phyloP scores from a whole-genome alignment of 768 basidiomycete species.

The Asterophora lycoperdoides region DNA sequence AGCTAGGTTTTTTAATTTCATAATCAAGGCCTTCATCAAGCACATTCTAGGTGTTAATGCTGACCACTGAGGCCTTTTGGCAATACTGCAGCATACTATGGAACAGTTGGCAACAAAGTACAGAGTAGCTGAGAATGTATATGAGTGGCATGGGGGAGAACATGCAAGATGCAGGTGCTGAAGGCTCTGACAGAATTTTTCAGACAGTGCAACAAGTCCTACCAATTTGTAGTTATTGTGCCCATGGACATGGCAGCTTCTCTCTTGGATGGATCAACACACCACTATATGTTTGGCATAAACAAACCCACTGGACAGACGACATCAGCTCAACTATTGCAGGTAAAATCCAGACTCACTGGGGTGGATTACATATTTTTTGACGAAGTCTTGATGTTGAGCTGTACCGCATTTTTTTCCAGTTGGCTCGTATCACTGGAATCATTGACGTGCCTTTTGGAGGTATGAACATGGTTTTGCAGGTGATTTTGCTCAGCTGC shows the following conservation, averaged over 20 bases:
- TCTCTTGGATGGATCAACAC: conserved; percentile 30
- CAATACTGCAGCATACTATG: too few species aligned
- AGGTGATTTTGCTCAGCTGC: too few species aligned
- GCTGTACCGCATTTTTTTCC: conserved; percentile 24
- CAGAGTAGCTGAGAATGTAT: conserved; percentile 25
- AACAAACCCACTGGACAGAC: neutral
- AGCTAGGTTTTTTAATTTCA: too few species aligned
- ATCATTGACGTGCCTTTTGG: too few species aligned
- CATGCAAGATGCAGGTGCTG: conserved; percentile 28
- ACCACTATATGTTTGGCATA: conserved; percentile 31
- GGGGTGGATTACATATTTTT: conserved; percentile 37
- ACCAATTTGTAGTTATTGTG: conserved; percentile 4
- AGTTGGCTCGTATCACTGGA: conserved; percentile 13
- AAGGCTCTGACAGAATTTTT: conserved; percentile 10
- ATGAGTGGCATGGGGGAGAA: conserved; percentile 30
- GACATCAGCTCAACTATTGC: too few species aligned
- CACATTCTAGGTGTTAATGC: too few species aligned
- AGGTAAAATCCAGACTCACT: conserved; percentile 16
- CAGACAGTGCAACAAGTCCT: neutral
- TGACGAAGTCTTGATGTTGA: conserved; percentile 41
- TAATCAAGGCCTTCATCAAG: too few species aligned
- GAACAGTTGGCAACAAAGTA: too few species aligned
- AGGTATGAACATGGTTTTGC: too few species aligned
- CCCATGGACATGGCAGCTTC: conserved; percentile 32
- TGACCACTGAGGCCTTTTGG: too few species aligned